Conservation (phyloP, 371 early-diverging fungal genomes). For the Actinomortierella wolfii region DNA sequence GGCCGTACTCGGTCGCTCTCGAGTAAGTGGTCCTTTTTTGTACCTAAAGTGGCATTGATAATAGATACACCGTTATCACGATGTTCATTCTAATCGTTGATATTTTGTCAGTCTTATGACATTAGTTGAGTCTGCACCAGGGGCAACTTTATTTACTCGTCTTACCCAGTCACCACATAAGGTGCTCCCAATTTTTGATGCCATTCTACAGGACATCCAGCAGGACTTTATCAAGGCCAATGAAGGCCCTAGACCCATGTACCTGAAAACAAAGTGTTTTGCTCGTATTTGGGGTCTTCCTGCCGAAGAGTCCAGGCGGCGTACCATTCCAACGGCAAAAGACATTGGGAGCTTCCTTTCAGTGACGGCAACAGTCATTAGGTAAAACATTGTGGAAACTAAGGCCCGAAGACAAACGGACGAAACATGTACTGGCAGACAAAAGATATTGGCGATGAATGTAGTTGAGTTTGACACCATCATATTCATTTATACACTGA, state of each 20-base stretch:
- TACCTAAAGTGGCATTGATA: not conserved
- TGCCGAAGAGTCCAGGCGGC: conserved; percentile 43
- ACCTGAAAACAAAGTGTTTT: conserved; percentile 32
- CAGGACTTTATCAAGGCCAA: conserved; percentile 18
- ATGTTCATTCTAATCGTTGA: not conserved
- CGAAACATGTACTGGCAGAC: not conserved
- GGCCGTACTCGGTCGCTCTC: conserved; percentile 33
- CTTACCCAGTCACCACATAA: conserved; percentile 29
- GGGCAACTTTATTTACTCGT: conserved; percentile 22
- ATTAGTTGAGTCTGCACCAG: conserved; percentile 25
- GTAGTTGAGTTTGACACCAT: not conserved
- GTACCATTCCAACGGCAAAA: conserved; percentile 58
- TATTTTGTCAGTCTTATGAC: conserved; percentile 22
- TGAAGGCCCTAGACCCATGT: conserved; percentile 12
- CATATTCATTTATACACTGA: not conserved
- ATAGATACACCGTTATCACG: not conserved
- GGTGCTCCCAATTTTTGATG: conserved; percentile 36
- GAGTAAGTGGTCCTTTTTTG: conserved; percentile 16
- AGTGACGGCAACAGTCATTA: conserved; percentile 69
- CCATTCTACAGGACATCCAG: conserved; percentile 36
- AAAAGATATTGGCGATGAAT: not conserved
- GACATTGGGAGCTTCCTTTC: conserved; percentile 66
- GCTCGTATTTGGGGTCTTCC: conserved; percentile 38
- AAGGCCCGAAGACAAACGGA: not conserved
- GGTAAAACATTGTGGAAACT: conserved; percentile 14